Base-by-base conservation (phyloP, 2,329 filamentous ascomycete species). In the Penicillium sp. region DNA sequence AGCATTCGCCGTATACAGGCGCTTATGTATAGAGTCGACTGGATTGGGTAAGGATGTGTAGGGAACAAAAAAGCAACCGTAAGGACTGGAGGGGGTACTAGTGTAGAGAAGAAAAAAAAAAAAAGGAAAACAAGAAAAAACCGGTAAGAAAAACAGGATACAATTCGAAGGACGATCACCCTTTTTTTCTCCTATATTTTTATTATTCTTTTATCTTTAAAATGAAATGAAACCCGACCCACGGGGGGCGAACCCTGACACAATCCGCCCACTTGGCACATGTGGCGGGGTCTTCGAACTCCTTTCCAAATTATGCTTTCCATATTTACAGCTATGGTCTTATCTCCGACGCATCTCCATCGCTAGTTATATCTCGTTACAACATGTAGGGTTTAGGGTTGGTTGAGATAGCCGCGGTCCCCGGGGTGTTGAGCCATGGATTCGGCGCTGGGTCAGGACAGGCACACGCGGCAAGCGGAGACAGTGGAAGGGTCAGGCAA, bases 301-400 rank as follows among this genome's bases (percentile, higher is more conserved):
- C n/a, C 16, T 14, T 41, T 21, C 11, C 11, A 41, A 22, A 13
- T 22, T 11, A 22, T 21, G 14, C 11, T 13, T 13, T 41, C 19
- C 19, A 19, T 39, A 11, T 13, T 11, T 22, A 22, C n/a, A 22
- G 19, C 13, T 41, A 5, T 41, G 19, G 10, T 3, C 39, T 41
- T 22, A 41, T 41, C 39, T 41, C 39, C 39, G 19, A 21, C 19
- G 6, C 39, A 41, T 41, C 39, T 41, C 10, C 47, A 33, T 33
- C 31, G 31, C 31, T 33, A 33, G 13, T 14, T 33, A 33, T 21
- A 21, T 31, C 46, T 33, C 46, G 10, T n/a, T 27, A 57, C 31
- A 31, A 31, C 11, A 33, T 2, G n/a, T 68, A 68, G 65, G 67
- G 66, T 53, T 63, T 70, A 68, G 67, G 68, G 67, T 53, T 59